phyloP scores from a whole-genome alignment of 2,329 filamentous ascomycete genomes.

The Aspergillus intermedius region DNA sequence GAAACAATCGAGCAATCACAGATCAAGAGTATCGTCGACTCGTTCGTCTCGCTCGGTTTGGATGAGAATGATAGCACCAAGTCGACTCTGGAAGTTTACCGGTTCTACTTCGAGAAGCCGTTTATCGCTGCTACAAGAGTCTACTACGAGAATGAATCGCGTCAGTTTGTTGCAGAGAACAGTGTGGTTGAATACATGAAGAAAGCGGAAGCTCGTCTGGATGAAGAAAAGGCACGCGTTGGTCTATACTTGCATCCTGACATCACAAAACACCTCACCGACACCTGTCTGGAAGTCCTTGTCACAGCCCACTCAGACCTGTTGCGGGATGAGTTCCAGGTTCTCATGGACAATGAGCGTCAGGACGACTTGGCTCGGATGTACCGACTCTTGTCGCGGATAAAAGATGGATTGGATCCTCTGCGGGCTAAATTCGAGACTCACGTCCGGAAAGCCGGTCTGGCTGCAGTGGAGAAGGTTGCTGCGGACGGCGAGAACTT shows the following conservation, averaged over 20 bases:
- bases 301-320: constrained; percentile 81
- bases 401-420: constrained; percentile 85
- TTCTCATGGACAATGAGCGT: constrained; percentile 85
- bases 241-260: constrained; percentile 86
- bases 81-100: constrained; percentile 91
- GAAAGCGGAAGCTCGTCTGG: constrained; percentile 83
- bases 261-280: constrained; percentile 77
- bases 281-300: constrained; percentile 78
- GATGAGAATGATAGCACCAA: constrained; percentile 91
- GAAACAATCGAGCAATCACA: constrained; percentile 96
- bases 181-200: constrained; percentile 99
- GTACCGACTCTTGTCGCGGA: constrained; percentile 85
- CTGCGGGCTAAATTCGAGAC: constrained; percentile 81
- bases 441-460: constrained; percentile 83
- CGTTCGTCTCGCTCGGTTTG: constrained; percentile 87
- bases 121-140: constrained; percentile 77
- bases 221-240: constrained; percentile 92
- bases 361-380: constrained; percentile 94
- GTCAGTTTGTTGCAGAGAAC: constrained; percentile 91
- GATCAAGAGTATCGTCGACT: constrained; percentile 95
- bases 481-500: constrained; percentile 80
- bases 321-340: constrained; percentile 92
- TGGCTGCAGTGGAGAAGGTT: constrained; percentile 85
- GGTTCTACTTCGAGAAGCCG: constrained; percentile 83
- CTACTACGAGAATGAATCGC: constrained; percentile 90